Base-by-base conservation (phyloP, 495 filamentous ascomycete genomes). In the Penicillium silybi region DNA sequence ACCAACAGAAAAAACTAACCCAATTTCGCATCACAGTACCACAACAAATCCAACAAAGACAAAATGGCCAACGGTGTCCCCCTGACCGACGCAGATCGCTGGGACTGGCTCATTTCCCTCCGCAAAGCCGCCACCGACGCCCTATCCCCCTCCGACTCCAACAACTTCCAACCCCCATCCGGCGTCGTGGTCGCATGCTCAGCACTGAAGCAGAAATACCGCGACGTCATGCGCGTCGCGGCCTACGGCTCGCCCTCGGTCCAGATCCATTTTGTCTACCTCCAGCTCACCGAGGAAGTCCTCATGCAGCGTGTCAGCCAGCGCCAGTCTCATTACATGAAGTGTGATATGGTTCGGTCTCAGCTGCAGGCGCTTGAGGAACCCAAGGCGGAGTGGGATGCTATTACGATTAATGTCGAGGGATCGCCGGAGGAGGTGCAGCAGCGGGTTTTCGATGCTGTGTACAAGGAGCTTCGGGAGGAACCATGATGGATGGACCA, bases 111-210 rank as follows among this genome's bases (percentile, higher is more conserved):
- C 41, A 92, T 92, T 53, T 76, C 80, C 19, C 81, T 97, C 5
- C 90, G 95, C 60, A 82, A 95, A 58, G 84, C 89, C 50, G 88
- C 91, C 27, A 80, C 90, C 56, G 64, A 74, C 17, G 76, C 76
- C 27, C 80, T 91, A 20, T 76, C 80, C 25, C 78, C 81, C 29
- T 71, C 76, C 26, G 67, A 70, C 41, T 44, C 65, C 5, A 72
- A 73, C 56, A 63, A 65, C 51, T 70, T 57, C 50, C 62, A 71
- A 34, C 77, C 78, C 1, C 77, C 82, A 0, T 72, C 82, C 29
- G 95, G 92, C 44, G 95, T 96, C 22, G 88, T 99, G 18, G 79
- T 99, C 48, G 96, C 95, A 43, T 99, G 95, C 79, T 95, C 89
- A 13, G 93, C 92, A 4, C 79, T 99, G 44, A 97, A 97, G 76